Percentiles rank a stretch among this genome's conserved stretches.
Conservation (phyloP, 2,329 filamentous ascomycete genomes). For the Ploettnerulaceae sp. region DNA sequence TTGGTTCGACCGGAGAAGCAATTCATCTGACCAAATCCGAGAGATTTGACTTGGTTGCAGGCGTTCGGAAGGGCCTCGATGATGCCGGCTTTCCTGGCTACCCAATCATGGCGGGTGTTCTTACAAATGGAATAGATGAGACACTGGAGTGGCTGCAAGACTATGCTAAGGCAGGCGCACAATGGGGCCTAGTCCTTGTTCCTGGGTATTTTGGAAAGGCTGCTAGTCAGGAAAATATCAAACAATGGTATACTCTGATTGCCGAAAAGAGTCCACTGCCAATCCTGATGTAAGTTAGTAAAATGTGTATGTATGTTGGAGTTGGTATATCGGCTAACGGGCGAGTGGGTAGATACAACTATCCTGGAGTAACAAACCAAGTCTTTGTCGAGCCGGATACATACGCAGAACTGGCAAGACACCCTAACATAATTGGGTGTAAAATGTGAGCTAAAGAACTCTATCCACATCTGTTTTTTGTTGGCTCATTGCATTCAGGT, state of each 20-base stretch:
- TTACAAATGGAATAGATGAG: constrained; percentile 52
- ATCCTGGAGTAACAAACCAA: constrained; percentile 61
- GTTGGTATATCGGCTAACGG: no score
- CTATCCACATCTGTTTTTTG: no score
- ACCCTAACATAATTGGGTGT: constrained; percentile 62
- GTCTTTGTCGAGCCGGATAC: constrained; percentile 52
- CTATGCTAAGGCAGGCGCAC: constrained; percentile 53
- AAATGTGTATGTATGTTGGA: no score
- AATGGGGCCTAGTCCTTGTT: constrained; percentile 57
- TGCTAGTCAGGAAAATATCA: constrained; percentile 51
- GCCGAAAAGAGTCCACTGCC: constrained; percentile 56
- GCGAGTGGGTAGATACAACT: constrained; percentile 38
- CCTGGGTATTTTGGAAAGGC: constrained; percentile 58
- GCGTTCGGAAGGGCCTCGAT: constrained; percentile 49
- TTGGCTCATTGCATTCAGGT: no score
- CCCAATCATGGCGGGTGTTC: constrained; percentile 52
- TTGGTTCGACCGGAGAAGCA: constrained; percentile 58
- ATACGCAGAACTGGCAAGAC: constrained; percentile 50
- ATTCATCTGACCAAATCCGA: constrained; percentile 53
- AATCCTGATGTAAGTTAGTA: constrained; percentile 51
- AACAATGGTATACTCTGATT: constrained; percentile 54
- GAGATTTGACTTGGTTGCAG: constrained; percentile 47
- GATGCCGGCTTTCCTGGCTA: constrained; percentile 50
- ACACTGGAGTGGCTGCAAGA: constrained; percentile 44
- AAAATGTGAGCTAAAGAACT: no score